Evolutionary conservation across 225 moss, liverwort and hornwort species (phyloP), one percentile per base, ranked within the genome.

Genomic region (Anthoceros angustus): DNA sequence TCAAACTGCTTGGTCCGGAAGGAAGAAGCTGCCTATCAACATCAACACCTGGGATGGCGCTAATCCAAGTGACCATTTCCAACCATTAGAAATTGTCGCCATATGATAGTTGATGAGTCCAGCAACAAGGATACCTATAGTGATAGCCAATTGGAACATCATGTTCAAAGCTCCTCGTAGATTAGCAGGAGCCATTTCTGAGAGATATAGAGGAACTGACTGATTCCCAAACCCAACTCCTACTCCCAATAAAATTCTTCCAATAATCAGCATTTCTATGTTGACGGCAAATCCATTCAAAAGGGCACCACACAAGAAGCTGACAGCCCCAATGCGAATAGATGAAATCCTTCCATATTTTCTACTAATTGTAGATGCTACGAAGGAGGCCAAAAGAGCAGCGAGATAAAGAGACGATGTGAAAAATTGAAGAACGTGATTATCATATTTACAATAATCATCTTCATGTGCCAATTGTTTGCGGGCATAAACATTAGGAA

Each of bases 201-300:
- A 74, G 5, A 74, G 64, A 42, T 74, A 74, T 0, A 74, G 42
- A 1, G 69, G 74, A 6, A 74, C 74, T 3, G 73, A 62, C 70
- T 77, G 77, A 46, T 77, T 77, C 20, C 64, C 72, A 18, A 77
- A 72, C 21, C 77, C 77, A 6, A 77, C 77, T 43, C 77, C 77
- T 4, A 77, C 39, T 63, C 77, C 77, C 9, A 77, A 70, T 41
- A 64, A 41, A 45, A 77, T 68, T 10, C 77, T 63, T 12, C 77
- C 77, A 20, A 71, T 12, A 43, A 77, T 74, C 40, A 77, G 68
- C 77, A 77, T 77, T 0, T 67, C 25, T 40, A 74, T 41, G 42
- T 77, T 71, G 20, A 64, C 40, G 7, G 77, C 77, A 10, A 63
- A 42, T 11, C 70, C 74, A 64, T 77, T 77, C 39, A 77, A 25